Evolutionary conservation across 2,329 filamentous ascomycete species (phyloP).

Genomic region (Trichophyton schoenleinii): DNA sequence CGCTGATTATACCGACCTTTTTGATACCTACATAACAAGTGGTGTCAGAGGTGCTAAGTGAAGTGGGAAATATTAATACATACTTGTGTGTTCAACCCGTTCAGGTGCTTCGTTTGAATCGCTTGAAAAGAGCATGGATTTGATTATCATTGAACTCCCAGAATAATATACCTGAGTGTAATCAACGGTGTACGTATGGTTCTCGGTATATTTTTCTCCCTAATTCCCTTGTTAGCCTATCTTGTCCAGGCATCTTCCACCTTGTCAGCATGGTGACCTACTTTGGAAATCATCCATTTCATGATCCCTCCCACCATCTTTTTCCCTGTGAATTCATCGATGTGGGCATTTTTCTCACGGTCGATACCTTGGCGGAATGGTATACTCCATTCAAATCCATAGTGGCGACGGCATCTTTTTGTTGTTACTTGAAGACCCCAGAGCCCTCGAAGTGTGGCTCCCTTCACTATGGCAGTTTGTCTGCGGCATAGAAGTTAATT

Average conservation of each 20-base stretch:
- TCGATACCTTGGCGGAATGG: slow-evolving; percentile 7
- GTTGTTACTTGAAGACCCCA: slow-evolving; percentile 2
- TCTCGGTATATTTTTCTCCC: neutral
- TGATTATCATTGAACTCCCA: neutral
- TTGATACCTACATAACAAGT: neutral
- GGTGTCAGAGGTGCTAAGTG: neutral
- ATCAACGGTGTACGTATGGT: too few relatives aligned
- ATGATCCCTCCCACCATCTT: slow-evolving; percentile 1
- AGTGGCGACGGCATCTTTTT: slow-evolving; percentile 9
- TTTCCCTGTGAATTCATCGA: neutral
- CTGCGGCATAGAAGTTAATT: neutral
- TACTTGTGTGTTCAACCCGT: neutral
- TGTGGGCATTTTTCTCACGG: neutral
- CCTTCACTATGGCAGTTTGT: slow-evolving; percentile 8
- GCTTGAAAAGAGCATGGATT: neutral
- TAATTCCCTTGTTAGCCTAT: neutral
- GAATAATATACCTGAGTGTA: neutral
- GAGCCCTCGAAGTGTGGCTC: slow-evolving; percentile 9
- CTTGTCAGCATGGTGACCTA: neutral
- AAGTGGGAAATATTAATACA: neutral
- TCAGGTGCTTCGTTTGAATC: neutral
- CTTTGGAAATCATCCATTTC: slow-evolving; percentile 8
- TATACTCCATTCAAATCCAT: neutral
- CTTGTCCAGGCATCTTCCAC: too few relatives aligned
- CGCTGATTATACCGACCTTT: neutral